Base-by-base conservation (phyloP, 108 stramenopile species). In the Cylindrotheca closterium region DNA sequence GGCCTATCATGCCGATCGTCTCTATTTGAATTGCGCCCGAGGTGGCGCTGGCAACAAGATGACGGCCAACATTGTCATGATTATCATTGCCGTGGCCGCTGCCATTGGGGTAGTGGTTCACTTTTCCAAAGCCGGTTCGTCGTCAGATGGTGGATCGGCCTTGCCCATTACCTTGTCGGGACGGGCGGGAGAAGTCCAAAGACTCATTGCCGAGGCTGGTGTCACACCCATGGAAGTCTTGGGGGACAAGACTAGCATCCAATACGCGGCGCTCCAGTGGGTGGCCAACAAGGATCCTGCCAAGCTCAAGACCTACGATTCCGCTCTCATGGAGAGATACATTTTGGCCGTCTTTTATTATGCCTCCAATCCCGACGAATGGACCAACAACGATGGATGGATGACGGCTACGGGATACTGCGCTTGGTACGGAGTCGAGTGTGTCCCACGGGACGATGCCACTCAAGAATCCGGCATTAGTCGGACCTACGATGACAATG, bases 361-460 rank as follows among this genome's bases (percentile, higher is more conserved):
- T 42, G n/a, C 29, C 19, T 51, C 58, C 25, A 54, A 19, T 50
- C 4, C 19, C 4, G 72, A 34, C 17, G 56, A 50, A 4, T 67
- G 65, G 73, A 67, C 25, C 2, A 55, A 74, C 19, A 24, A 27
- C 3, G 53, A 52, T 0, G 31, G 60, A 27, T 67, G 83, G 83
- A 55, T 84, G 60, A 69, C 75, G 0, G 64, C 25, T 26, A 47
- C 22, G 17, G 79, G 75, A 1, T 47, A 59, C 53, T 84, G 83
- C 51, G 21, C 33, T 1, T 84, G 83, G 83, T 63, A 58, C 23
- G 83, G 83, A 0, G 42, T 83, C 2, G 58, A 71, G 8, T 83
- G 82, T 34, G 7, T 47, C 30, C 58, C 65, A 2, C 52, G 12
- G 18, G 45, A 34, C 15, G 57, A 42, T 2, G 65, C 52, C 1